phyloP scores from a whole-genome alignment of 495 filamentous ascomycete species.

The Tuber brumale region DNA sequence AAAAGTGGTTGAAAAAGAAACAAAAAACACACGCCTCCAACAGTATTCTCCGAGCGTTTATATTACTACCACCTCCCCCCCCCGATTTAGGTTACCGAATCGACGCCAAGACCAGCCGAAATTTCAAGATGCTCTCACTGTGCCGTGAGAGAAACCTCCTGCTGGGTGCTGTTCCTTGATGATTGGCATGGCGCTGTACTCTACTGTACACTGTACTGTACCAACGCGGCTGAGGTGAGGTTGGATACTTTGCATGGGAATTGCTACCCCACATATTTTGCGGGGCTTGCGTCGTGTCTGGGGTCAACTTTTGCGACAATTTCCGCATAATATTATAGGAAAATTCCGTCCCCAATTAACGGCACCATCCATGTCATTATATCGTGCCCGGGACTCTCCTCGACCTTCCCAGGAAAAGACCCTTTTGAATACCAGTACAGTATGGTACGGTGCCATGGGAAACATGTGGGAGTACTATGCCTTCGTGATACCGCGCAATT shows the following conservation, averaged over 20 bases:
- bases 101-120: neutral
- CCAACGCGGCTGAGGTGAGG: no score
- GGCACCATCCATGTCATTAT: neutral
- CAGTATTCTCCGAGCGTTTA: neutral
- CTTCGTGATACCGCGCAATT: no score
- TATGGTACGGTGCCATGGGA: no score
- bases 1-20: neutral
- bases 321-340: neutral
- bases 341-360: neutral
- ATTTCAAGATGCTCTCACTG: neutral
- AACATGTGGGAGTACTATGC: no score
- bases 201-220: no score
- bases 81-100: neutral
- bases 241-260: no score
- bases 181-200: neutral
- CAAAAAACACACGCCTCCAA: neutral
- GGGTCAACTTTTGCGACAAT: neutral
- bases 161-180: neutral
- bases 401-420: neutral
- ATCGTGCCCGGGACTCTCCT: neutral
- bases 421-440: neutral
- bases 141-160: neutral
- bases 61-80: neutral
- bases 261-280: neutral
- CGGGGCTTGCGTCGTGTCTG: neutral